Base-by-base conservation (phyloP, 768 basidiomycete genomes). In the Cyathus striatus region DNA sequence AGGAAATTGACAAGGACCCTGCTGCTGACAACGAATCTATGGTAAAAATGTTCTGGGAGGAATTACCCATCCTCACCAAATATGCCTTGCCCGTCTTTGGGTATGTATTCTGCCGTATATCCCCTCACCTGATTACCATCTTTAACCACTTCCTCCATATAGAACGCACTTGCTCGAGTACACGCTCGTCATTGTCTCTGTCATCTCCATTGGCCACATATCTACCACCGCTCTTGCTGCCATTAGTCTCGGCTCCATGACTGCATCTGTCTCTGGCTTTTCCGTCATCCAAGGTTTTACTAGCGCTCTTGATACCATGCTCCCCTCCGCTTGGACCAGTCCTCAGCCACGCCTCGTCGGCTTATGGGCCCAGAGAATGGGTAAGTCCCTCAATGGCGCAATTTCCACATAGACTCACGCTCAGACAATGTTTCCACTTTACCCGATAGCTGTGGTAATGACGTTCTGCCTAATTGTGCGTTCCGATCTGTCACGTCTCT, bases 321-420 rank as follows among this genome's bases (percentile, higher is more conserved):
- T 97, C 6, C 95, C 96, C 1, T 81, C 90, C 27, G 93, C 95
- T 13, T 99, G 90, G 93, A 94, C 96, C 0, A 92, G 91, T 3
- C 57, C 81, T 1, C 81, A 84, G 23, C 95, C 93, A 0, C 66
- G 83, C 13, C 72, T 90, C 9, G 90, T 97, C 9, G 93, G 93
- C 5, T 71, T 95, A 6, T 95, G 93, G 93, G 64, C 86, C 6
- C 91, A 94, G 60, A 71, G 93, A 49, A 92, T 90, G 87, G 68
- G 86, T 86, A 49, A 35, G 83, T 69, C 42, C 38, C 26, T 34
- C 7, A 24, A n/a, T 24, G n/a, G 20, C 30, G 13, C 3, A 25
- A 22, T 17, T 42, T 46, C 45, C 44, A 35, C 30, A 16, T 12
- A 32, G 12, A 32, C 30, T n/a, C 27, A 40, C 41, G 26, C 24